These are phyloP conservation scores for Viola odorata DNA, from an alignment of 345 rosid species.

Conservation along the genomic window DNA sequence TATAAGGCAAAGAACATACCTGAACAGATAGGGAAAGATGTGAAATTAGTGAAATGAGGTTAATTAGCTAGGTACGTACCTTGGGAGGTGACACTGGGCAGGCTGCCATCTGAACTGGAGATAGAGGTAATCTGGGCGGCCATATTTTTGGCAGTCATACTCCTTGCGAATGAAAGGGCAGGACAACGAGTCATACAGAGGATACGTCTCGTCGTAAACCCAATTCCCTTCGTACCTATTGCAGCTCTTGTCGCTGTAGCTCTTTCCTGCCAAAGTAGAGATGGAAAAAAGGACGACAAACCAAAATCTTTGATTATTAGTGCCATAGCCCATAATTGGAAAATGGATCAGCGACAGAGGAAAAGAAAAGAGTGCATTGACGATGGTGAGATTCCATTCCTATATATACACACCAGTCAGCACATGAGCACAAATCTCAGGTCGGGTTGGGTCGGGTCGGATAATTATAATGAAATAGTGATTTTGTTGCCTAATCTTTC, in stretches of 20 bases:
- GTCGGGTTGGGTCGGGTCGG: too few relatives aligned
- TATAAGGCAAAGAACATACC: neutral
- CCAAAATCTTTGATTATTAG: too few relatives aligned
- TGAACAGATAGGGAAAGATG: neutral
- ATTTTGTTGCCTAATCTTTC: too few relatives aligned
- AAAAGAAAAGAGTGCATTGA: too few relatives aligned
- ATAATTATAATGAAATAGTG: too few relatives aligned
- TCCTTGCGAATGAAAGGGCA: conserved; percentile 79
- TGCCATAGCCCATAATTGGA: too few relatives aligned
- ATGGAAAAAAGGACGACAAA: too few relatives aligned
- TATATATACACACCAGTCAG: too few relatives aligned
- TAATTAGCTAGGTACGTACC: conserved; percentile 46
- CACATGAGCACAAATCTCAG: too few relatives aligned
- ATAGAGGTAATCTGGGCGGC: conserved; percentile 70
- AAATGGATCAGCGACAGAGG: too few relatives aligned
- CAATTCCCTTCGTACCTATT: conserved; percentile 67
- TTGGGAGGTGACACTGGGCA: conserved; percentile 46
- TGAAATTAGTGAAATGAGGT: too few relatives aligned
- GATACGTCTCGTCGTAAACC: conserved; percentile 61
- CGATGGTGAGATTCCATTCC: too few relatives aligned
- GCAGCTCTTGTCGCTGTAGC: conserved; percentile 16
- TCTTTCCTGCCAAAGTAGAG: neutral
- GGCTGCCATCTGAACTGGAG: conserved; percentile 86
- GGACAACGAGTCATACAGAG: conserved; percentile 54
- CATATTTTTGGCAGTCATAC: conserved; percentile 70